A percentile compares a stretch with the other conserved stretches of the same genome.
phyloP scores from a whole-genome alignment of 2,329 filamentous ascomycete species.

The Harringtonia lauricola region DNA sequence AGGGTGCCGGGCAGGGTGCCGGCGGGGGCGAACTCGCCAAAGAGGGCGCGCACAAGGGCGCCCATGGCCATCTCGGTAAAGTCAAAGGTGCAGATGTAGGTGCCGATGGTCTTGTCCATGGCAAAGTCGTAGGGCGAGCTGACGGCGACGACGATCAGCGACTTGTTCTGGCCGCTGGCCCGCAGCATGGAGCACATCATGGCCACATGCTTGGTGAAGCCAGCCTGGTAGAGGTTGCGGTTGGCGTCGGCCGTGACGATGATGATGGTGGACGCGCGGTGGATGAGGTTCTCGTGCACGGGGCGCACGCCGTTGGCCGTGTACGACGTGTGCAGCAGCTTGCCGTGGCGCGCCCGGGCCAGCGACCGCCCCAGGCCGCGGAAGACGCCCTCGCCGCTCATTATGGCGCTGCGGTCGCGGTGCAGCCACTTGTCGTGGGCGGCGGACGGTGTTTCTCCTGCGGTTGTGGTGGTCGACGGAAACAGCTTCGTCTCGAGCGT shows the following conservation, averaged over 20 bases:
- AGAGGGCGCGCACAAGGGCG: constrained; percentile 71
- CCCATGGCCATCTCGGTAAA: constrained; percentile 89
- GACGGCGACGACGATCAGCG: constrained; percentile 80
- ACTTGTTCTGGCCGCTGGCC: constrained; percentile 71
- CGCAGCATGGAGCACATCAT: constrained; percentile 87
- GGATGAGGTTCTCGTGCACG: constrained; percentile 87
- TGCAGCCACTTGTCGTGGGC: constrained; percentile 44
- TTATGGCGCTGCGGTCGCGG: constrained; percentile 52
- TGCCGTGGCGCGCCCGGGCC: constrained; percentile 75
- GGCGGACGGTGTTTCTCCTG: neutral
- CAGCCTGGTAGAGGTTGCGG: constrained; percentile 83
- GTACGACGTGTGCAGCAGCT: constrained; percentile 87
- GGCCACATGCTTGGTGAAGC: constrained; percentile 90
- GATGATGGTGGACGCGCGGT: constrained; percentile 77
- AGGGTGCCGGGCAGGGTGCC: constrained; percentile 62
- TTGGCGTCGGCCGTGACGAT: constrained; percentile 91
- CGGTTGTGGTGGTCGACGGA: constrained; percentile 4
- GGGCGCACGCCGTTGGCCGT: constrained; percentile 86
- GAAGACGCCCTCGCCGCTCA: constrained; percentile 91
- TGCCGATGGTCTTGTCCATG: constrained; percentile 80
- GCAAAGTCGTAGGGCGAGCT: constrained; percentile 96
- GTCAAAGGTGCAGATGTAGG: constrained; percentile 91
- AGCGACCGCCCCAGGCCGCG: constrained; percentile 77
- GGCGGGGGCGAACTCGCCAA: constrained; percentile 57
- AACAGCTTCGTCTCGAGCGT: constrained; percentile 37